Evolutionary conservation across 2,329 filamentous ascomycete genomes (phyloP), one percentile per base, ranked within the genome.

Genomic region (Lithohypha guttulata): DNA sequence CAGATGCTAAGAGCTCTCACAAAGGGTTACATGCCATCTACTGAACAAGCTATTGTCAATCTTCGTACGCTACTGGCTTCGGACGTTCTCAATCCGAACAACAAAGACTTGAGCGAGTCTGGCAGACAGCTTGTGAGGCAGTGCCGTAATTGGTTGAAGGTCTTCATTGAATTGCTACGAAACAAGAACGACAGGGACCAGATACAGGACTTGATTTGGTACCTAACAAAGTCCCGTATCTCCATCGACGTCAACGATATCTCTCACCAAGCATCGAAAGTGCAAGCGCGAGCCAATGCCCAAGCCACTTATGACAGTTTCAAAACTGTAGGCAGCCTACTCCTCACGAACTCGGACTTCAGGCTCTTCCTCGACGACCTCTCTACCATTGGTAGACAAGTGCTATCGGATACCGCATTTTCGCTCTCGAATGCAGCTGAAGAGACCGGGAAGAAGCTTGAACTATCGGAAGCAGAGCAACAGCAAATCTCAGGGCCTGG

Each of bases 181-280:
- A 70, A 86, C 59, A 96, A 95, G 65, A 95, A 95, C 58, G 66
- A 69, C 45, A 61, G 75, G 11, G 85, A 96, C 59, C 81, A 94
- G 57, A 75, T 96, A 13, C 89, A 96, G 58, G 84, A 95, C 53
- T 83, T 95, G 47, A 68, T 94, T 26, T 95, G 86, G 86, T 86
- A 80, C 52, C 60, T 93, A 32, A 66, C 77, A 46, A 81, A 83
- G 55, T 79, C 84, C n/a, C 73, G 74, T 22, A 64, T 91, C 4
- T 73, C 73, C 1, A 61, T 89, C 3, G 78, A 87, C 51, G 66
- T 77, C 1, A 68, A 74, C 13, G 71, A 83, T 43, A 63, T 87
- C 30, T 68, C 71, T 2, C 62, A 69, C 26, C 70, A 72, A 34
- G 80, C 77, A 2, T 69, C 69, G 34, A 71, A 70, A 49, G 73